Conservation (phyloP, 805 yeast genomes). For the Teunomyces tritomae region DNA sequence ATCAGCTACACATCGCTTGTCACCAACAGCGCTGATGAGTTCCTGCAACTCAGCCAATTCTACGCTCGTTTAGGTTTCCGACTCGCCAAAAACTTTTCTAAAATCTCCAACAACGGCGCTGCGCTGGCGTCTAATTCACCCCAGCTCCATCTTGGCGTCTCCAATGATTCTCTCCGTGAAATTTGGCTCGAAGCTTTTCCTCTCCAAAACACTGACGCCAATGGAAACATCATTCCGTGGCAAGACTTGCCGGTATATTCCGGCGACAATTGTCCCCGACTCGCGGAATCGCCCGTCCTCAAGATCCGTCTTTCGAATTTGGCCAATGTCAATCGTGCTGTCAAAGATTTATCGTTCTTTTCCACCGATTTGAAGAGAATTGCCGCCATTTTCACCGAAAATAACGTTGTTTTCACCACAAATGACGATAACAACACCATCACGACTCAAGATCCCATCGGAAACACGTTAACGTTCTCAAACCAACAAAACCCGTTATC, state of each 20-base stretch:
- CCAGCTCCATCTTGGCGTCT: slow-evolving; percentile 48
- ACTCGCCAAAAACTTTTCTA: slow-evolving; percentile 57
- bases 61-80: slow-evolving; percentile 62
- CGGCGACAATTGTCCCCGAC: slow-evolving; percentile 33
- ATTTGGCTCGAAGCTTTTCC: slow-evolving; percentile 74
- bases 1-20: slow-evolving; percentile 53
- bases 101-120: slow-evolving; percentile 41
- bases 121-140: slow-evolving; percentile 24
- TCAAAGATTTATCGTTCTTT: slow-evolving; percentile 29
- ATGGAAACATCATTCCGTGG: slow-evolving; percentile 39
- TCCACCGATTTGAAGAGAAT: slow-evolving; percentile 25
- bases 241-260: slow-evolving; percentile 38
- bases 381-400: slow-evolving; percentile 16
- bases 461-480: slow-evolving; percentile 29
- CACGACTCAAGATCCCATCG: slow-evolving; percentile 30
- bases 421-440: background rate
- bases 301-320: slow-evolving; percentile 33
- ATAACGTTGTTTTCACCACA: background rate
- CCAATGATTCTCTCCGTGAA: slow-evolving; percentile 65
- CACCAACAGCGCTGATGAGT: slow-evolving; percentile 48
- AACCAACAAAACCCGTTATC: slow-evolving; percentile 21
- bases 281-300: slow-evolving; percentile 29
- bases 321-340: slow-evolving; percentile 5
- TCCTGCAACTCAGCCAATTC: slow-evolving; percentile 50
- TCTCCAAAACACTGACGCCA: slow-evolving; percentile 32